Base-by-base conservation (phyloP, 768 basidiomycete genomes). In the Podaxis mareebaensis region DNA sequence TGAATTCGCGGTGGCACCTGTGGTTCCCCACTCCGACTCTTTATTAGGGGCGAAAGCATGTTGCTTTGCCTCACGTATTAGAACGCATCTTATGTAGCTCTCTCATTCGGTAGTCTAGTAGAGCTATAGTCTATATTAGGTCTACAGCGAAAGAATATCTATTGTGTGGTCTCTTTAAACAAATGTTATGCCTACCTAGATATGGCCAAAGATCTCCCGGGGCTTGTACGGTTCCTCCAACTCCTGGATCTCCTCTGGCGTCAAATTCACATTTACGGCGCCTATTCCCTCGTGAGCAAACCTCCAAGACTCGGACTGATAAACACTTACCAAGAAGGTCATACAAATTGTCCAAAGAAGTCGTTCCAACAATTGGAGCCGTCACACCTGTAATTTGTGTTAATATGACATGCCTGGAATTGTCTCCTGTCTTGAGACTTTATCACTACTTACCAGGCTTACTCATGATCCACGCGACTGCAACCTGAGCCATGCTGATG, bases 331-430 rank as follows among this genome's bases (percentile, higher is more conserved):
- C 82, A 55, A 85, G 76, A 39, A 86, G 73, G 55, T 87, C 85
- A 53, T 80, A 71, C 36, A 88, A 70, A 65, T 85, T 82, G 42
- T 82, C 75, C 2, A 81, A 65, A 38, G 77, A 82, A 1, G 82
- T 83, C 0, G 80, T 77, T 0, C 85, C 86, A 28, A 87, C 79
- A 66, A 88, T 85, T 0, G 86, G 86, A 0, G 85, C 85, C 0
- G 83, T 76, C 8, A 87, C 79, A 36, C 75, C 77, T 75, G 49
- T 4, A 52, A 22, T 12, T 12, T 38, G 17, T 53, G 33, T 11
- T 57, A 22, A 13, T 30, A 30, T 30, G 28, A 30, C 28, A 30
- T 7, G 28, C 28, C 28, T 6, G 17, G 20, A 15, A 5, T 28
- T 28, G 11, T 20, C 13, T 13, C 28, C 12, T 39, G 12, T 2